These are phyloP conservation scores for Amanita fuliginea DNA, from an alignment of 768 basidiomycete species.

Conservation along the genomic window DNA sequence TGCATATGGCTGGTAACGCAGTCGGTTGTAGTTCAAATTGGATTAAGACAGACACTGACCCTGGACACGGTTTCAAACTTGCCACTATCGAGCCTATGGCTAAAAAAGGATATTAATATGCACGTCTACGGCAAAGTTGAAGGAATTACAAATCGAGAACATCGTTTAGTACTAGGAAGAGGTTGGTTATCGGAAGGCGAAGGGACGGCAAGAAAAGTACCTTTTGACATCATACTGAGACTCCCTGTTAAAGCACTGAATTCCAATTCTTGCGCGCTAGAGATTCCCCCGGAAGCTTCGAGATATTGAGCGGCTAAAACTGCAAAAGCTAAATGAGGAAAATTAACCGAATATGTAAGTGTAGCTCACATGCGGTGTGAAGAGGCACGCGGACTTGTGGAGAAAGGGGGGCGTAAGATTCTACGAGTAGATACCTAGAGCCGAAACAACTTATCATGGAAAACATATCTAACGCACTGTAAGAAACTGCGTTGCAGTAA, in stretches of 20 bases:
- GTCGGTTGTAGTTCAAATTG: conserved; percentile 1
- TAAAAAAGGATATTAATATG: conserved; percentile 14
- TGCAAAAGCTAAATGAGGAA: conserved; percentile 8
- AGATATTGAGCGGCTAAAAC: conserved; percentile 89
- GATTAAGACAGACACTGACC: conserved; percentile 18
- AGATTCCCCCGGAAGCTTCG: conserved; percentile 66
- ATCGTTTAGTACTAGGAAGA: conserved; percentile 53
- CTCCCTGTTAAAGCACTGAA: conserved; percentile 78
- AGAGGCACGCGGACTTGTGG: conserved; percentile 71
- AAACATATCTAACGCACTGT: conserved; percentile 43
- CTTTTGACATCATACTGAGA: conserved; percentile 84
- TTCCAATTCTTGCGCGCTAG: conserved; percentile 73
- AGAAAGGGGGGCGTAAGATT: conserved; percentile 12
- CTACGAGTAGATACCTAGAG: background rate
- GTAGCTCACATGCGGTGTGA: conserved; percentile 56
- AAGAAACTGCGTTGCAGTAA: conserved; percentile 1
- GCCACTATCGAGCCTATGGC: conserved; percentile 82
- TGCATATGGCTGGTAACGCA: conserved; percentile 44
- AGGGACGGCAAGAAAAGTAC: conserved; percentile 20
- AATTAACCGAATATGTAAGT: conserved; percentile 6
- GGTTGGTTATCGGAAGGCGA: conserved; percentile 1
- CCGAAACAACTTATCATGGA: conserved; percentile 52
- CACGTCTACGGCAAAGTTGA: background rate
- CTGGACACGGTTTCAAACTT: conserved; percentile 62
- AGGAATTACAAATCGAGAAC: conserved; percentile 64